Conservation (phyloP, 148 eudicot species). For the Vaccinium myrtillus region DNA sequence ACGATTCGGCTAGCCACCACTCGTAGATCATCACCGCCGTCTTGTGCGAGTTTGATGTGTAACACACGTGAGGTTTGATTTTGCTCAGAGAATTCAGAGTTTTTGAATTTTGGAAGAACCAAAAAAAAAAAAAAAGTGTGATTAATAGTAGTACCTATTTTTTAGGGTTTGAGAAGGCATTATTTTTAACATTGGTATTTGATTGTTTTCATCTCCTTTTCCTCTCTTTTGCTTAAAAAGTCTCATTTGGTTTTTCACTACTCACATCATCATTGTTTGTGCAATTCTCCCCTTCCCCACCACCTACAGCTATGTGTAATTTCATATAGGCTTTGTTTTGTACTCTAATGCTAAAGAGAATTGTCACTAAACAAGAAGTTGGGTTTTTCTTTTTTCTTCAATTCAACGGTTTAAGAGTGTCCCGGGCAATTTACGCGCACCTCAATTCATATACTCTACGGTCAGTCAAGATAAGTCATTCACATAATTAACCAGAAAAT, state of each 20-base stretch:
- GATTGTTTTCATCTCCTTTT: conserved; percentile 21
- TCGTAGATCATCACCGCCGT: conserved; percentile 26
- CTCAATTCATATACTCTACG: neutral
- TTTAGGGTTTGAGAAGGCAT: conserved; percentile 31
- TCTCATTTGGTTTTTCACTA: conserved; percentile 19
- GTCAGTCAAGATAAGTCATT: too few relatives aligned
- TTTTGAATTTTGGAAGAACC: neutral
- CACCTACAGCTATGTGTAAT: neutral
- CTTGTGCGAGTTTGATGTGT: conserved; percentile 30
- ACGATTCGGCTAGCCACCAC: conserved; percentile 52
- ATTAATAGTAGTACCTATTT: conserved; percentile 28
- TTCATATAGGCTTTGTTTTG: conserved; percentile 4
- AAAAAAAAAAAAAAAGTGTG: conserved; percentile 26
- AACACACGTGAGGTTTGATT: conserved; percentile 41
- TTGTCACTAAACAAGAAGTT: neutral
- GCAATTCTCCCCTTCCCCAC: neutral
- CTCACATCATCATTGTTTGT: conserved; percentile 19
- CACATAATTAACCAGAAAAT: too few relatives aligned
- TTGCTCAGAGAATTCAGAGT: conserved; percentile 18
- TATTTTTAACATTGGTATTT: conserved; percentile 28
- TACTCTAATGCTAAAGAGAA: neutral
- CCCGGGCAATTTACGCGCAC: neutral
- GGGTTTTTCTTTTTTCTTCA: neutral
- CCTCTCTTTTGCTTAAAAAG: neutral
- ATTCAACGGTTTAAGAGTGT: neutral